A percentile compares a stretch with the other conserved stretches of the same genome.
phyloP scores from a whole-genome alignment of 148 eudicot genomes.

The Gaultheria prostrata region DNA sequence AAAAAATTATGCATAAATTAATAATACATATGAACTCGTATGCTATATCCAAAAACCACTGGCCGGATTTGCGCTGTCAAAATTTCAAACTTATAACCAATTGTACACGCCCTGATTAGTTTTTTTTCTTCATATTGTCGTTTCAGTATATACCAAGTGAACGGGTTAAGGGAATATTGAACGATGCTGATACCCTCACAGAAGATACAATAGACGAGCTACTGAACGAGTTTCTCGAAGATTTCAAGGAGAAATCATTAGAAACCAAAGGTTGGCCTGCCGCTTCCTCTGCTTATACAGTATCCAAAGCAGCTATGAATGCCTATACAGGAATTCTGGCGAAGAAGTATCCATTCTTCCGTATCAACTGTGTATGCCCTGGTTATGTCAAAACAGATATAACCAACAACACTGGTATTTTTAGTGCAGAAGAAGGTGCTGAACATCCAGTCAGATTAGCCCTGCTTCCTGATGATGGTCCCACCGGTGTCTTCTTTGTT shows the following conservation, averaged over 20 bases:
- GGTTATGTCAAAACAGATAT: constrained; percentile 49
- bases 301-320: constrained; percentile 33
- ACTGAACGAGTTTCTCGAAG: constrained; percentile 33
- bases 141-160: constrained; percentile 26
- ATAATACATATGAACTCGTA: not conserved
- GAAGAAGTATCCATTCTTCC: constrained; percentile 23
- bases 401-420: constrained; percentile 16
- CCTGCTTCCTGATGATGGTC: constrained; percentile 35
- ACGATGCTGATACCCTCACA: constrained; percentile 37
- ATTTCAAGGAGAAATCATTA: constrained; percentile 17
- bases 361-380: constrained; percentile 44
- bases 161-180: constrained; percentile 30
- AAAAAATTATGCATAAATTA: not conserved
- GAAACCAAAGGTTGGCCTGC: constrained; percentile 27
- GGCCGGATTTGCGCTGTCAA: not conserved
- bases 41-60: not conserved
- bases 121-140: not conserved
- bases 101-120: not conserved
- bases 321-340: constrained; percentile 34
- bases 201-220: constrained; percentile 40
- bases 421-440: constrained; percentile 46
- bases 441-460: constrained; percentile 39
- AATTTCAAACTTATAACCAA: not conserved
- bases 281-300: constrained; percentile 5
- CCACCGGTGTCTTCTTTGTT: constrained; percentile 28